A percentile compares a stretch with the other conserved stretches of the same genome.
Conservation (phyloP, 2,329 filamentous ascomycete genomes). For the Pyrenophora graminea region DNA sequence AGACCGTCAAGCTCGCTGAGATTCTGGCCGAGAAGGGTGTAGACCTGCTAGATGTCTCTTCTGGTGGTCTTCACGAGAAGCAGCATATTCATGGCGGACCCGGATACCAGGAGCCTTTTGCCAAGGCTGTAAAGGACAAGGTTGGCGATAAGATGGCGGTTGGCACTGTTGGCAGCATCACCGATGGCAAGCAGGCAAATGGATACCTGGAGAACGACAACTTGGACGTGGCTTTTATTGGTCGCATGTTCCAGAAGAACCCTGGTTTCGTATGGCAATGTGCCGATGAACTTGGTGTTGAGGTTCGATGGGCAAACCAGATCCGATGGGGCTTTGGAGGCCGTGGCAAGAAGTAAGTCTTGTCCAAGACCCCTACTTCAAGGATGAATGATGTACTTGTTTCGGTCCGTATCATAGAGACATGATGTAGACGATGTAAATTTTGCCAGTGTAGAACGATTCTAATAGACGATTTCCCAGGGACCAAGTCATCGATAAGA, state of each 20-base stretch:
- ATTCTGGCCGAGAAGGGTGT: conserved; percentile 73
- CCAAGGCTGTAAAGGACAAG: conserved; percentile 71
- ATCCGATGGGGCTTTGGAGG: conserved; percentile 64
- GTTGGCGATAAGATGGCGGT: conserved; percentile 74
- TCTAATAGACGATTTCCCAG: conserved; percentile 13
- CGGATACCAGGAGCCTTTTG: conserved; percentile 75
- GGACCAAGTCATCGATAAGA: conserved; percentile 26
- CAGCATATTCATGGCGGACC: conserved; percentile 66
- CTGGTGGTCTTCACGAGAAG: conserved; percentile 68
- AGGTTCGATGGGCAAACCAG: conserved; percentile 74
- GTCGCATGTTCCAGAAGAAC: conserved; percentile 78
- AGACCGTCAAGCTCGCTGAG: conserved; percentile 66
- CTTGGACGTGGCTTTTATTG: conserved; percentile 74
- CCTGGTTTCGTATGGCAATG: conserved; percentile 75
- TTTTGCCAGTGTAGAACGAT: background rate
- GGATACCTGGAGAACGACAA: conserved; percentile 38
- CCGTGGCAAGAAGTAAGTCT: conserved; percentile 48
- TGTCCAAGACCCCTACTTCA: background rate
- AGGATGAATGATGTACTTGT: background rate
- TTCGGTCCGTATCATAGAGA: background rate
- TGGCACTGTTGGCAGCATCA: conserved; percentile 75
- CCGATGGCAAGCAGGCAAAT: conserved; percentile 67
- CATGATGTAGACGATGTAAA: background rate
- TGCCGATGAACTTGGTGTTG: conserved; percentile 72
- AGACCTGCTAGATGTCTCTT: conserved; percentile 82